Conservation (phyloP, 108 stramenopile species). For the Epithemia pelagica region DNA sequence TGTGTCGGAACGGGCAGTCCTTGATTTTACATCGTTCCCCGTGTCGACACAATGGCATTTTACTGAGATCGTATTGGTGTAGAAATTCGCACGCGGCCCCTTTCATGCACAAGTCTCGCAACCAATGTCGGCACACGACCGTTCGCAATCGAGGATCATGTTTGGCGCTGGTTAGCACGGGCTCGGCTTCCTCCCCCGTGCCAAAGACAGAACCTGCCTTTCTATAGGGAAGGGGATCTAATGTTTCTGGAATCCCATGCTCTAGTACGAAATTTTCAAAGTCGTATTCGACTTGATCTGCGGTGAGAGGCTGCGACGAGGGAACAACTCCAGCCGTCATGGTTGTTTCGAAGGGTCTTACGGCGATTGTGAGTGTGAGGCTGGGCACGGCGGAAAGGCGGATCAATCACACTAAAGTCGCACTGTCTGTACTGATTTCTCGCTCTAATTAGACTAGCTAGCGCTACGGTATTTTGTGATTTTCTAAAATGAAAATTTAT, state of each 20-base stretch:
- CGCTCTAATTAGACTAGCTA: no score
- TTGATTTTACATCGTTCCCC: constrained; percentile 86
- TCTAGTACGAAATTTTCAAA: constrained; percentile 81
- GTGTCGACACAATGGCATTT: constrained; percentile 91
- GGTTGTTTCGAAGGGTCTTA: no score
- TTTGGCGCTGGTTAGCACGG: constrained; percentile 69
- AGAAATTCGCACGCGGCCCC: constrained; percentile 89
- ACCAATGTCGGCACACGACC: constrained; percentile 93
- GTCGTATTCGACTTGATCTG: constrained; percentile 75
- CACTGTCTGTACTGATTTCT: no score
- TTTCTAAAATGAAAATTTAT: no score
- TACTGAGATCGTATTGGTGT: constrained; percentile 86
- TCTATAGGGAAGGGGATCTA: constrained; percentile 84
- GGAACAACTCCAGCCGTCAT: neutral
- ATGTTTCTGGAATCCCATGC: constrained; percentile 83
- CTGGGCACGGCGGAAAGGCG: no score
- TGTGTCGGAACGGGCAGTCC: constrained; percentile 90
- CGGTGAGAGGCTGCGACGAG: constrained; percentile 28
- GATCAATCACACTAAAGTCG: no score
- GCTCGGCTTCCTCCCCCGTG: constrained; percentile 62
- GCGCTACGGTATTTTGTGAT: no score
- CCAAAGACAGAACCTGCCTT: constrained; percentile 84
- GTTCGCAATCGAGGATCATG: constrained; percentile 89
- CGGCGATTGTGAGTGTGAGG: no score
- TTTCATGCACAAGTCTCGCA: constrained; percentile 93